phyloP scores from a whole-genome alignment of 192 early-diverging fungal genomes.

The Linnemannia exigua region DNA sequence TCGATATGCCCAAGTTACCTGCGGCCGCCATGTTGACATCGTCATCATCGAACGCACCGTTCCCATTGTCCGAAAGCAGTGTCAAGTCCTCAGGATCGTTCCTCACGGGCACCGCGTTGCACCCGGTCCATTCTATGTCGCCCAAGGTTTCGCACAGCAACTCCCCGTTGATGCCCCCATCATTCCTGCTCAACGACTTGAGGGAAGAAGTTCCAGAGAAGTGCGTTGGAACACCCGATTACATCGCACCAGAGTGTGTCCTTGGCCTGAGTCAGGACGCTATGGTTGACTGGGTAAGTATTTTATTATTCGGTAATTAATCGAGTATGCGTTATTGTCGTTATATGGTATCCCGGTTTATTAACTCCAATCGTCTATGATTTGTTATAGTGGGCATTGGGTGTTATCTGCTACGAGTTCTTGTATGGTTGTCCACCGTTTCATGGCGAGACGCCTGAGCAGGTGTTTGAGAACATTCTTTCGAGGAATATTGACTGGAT shows the following conservation, averaged over 20 bases:
- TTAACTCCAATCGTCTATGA: slow-evolving; percentile 7
- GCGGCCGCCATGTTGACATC: slow-evolving; percentile 42
- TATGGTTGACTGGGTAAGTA: slow-evolving; percentile 89
- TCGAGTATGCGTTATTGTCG: not conserved
- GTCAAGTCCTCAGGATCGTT: slow-evolving; percentile 54
- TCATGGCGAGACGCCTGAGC: slow-evolving; percentile 79
- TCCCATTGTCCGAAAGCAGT: slow-evolving; percentile 53
- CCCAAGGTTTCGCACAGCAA: slow-evolving; percentile 49
- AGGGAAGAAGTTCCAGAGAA: slow-evolving; percentile 64
- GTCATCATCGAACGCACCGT: slow-evolving; percentile 39
- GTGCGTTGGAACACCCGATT: slow-evolving; percentile 92
- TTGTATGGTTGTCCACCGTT: slow-evolving; percentile 88
- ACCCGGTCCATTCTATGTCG: slow-evolving; percentile 28
- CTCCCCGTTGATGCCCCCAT: slow-evolving; percentile 58
- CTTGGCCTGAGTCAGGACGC: slow-evolving; percentile 86
- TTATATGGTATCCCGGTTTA: not conserved
- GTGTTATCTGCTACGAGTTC: slow-evolving; percentile 92
- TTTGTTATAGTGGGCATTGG: slow-evolving; percentile 82
- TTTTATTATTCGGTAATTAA: not conserved
- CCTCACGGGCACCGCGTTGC: slow-evolving; percentile 31
- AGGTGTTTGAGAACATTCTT: slow-evolving; percentile 90
- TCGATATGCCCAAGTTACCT: slow-evolving; percentile 45
- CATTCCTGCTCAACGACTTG: slow-evolving; percentile 60
- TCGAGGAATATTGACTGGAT: slow-evolving; percentile 81
- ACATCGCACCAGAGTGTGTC: slow-evolving; percentile 90